Base-by-base conservation (phyloP, 148 eudicot genomes). In the Vaccinium macrocarpon region DNA sequence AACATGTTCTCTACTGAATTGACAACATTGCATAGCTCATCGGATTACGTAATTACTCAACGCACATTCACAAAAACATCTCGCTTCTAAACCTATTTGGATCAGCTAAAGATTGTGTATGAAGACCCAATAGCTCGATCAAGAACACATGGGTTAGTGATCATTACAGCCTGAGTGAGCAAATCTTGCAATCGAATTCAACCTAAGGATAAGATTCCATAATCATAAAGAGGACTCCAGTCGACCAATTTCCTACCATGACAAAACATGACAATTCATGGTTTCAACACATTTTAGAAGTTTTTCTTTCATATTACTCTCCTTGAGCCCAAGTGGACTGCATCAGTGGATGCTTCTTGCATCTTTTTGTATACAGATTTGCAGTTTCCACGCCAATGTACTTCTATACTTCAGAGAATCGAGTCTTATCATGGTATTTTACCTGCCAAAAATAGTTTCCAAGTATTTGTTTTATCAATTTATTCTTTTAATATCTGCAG, bases 121-220 rank as follows among this genome's bases (percentile, higher is more conserved):
- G 68, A n/a, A 62, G 68, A n/a, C 64, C 68, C n/a, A 62, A 66
- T 25, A 66, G 72, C 72, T 66, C 16, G 14, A 66, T 25, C 72
- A 23, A 66, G 32, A 27, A 66, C 72, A 66, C 27, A 66, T 25
- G 72, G 72, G 12, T 75, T 16, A 9, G 53, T 75, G 79, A 75
- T 75, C 53, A 8, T 49, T 49, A n/a, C 35, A 76, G 79, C 53
- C 79, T 56, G 11, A 50, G 79, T 48, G 29, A 76, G 79, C 56
- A 21, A 55, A 76, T 21, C 56, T 48, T 76, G 79, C 32, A 48
- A 16, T 71, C 46, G 13, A 29, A 14, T 29, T 71, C 7, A 12
- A 68, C 35, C 73, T 23, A 38, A 73, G 4, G 13, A 12, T 2
- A 14, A 23, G 50, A 50, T n/a, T 21, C 14, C 55, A 14, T 13